Percentiles rank a stretch among this genome's conserved stretches.
These are phyloP conservation scores for Carex myosuroides DNA, from an alignment of 176 grass and related monocot species.

Conservation along the genomic window DNA sequence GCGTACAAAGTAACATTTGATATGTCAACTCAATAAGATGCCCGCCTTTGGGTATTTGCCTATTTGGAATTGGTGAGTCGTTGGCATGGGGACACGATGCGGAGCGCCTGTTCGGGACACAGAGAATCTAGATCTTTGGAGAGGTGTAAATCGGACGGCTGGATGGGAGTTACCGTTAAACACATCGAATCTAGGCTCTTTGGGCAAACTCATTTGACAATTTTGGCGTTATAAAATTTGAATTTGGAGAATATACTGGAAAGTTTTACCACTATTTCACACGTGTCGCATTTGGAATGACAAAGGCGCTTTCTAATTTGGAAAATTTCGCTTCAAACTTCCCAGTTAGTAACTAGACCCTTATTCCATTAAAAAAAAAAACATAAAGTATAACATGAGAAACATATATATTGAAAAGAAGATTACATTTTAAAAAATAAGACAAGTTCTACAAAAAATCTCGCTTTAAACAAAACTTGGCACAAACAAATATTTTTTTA, in stretches of 20 bases:
- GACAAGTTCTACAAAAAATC: too few relatives aligned
- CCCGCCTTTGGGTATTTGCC: neutral
- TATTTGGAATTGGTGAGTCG: neutral
- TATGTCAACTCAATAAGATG: neutral
- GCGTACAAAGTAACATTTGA: neutral
- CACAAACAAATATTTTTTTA: too few relatives aligned
- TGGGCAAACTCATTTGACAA: neutral
- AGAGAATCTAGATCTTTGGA: neutral
- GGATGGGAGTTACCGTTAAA: constrained; percentile 2
- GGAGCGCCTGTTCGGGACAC: neutral
- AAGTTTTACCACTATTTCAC: neutral
- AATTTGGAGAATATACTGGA: neutral
- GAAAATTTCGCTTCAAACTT: neutral
- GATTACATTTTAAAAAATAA: too few relatives aligned
- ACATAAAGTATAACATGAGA: too few relatives aligned
- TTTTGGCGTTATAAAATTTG: neutral
- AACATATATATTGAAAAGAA: too few relatives aligned
- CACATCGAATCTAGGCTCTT: neutral
- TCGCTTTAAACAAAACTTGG: too few relatives aligned
- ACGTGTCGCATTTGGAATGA: neutral
- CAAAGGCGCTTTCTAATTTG: neutral
- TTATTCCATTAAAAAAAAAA: too few relatives aligned
- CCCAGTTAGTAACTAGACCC: too few relatives aligned
- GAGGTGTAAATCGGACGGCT: neutral
- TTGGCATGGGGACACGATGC: neutral